These are phyloP conservation scores for Luvunga scandens DNA, from an alignment of 345 rosid genomes.

Conservation along the genomic window DNA sequence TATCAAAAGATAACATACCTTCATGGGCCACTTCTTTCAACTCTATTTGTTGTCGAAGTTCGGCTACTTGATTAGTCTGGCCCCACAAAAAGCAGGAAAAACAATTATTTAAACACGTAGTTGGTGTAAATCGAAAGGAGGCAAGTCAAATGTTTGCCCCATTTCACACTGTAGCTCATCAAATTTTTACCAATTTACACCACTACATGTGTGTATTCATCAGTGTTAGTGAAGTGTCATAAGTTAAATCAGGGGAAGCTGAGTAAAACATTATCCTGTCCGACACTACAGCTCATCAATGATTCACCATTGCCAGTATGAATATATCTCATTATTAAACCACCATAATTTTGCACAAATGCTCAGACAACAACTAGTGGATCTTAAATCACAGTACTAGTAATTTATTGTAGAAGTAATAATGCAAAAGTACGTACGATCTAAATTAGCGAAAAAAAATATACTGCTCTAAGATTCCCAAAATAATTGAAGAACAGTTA, in stretches of 20 bases:
- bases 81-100: conserved; percentile 24
- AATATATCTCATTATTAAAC: neutral
- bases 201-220: neutral
- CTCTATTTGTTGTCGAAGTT: conserved; percentile 65
- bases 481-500: conserved; percentile 3
- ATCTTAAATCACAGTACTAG: neutral
- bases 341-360: neutral
- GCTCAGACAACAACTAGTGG: neutral
- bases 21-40: conserved; percentile 68
- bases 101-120: neutral
- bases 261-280: neutral
- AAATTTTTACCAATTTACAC: too few species aligned
- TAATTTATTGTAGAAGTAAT: neutral
- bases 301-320: neutral
- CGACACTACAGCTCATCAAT: neutral
- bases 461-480: neutral
- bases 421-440: neutral
- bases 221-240: neutral
- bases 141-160: too few species aligned
- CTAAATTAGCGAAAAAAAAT: neutral
- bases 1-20: conserved; percentile 43
- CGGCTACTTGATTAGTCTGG: conserved; percentile 71
- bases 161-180: too few species aligned
- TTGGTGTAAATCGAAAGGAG: neutral
- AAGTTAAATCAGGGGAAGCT: neutral